Percentiles rank a stretch among this genome's conserved stretches.
phyloP scores from a whole-genome alignment of 768 basidiomycete genomes.

The Pleurotus platypus region DNA sequence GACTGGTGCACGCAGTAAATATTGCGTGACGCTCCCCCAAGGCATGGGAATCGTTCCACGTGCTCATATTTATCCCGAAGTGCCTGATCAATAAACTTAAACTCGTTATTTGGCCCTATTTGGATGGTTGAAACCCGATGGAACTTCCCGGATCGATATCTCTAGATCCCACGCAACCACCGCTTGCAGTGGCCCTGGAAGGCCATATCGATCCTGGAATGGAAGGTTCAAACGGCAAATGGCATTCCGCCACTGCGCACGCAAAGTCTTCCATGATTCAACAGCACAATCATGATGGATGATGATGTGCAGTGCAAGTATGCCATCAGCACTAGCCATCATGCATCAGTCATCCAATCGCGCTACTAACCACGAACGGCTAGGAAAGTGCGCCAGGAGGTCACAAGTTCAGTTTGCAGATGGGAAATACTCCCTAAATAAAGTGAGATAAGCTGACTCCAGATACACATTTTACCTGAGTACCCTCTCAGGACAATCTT shows the following conservation, averaged over 20 bases:
- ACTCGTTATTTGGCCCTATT: neutral
- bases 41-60: neutral
- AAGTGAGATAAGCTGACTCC: neutral
- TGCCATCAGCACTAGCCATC: no score
- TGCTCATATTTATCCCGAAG: neutral
- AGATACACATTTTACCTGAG: neutral
- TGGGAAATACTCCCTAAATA: no score
- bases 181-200: conserved; percentile 3
- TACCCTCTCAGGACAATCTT: neutral
- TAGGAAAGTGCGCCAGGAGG: no score
- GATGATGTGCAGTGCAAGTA: no score
- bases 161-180: conserved; percentile 6
- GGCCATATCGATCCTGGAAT: neutral
- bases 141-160: conserved; percentile 8
- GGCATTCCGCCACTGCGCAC: neutral
- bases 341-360: neutral
- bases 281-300: no score
- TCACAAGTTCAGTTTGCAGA: no score
- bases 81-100: conserved; percentile 4
- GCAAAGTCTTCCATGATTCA: no score
- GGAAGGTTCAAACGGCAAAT: neutral
- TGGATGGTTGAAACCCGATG: conserved; percentile 3
- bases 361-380: neutral
- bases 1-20: neutral
- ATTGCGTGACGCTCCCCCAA: neutral